Percentiles rank a stretch among this genome's conserved stretches.
phyloP scores from a whole-genome alignment of 768 basidiomycete genomes.

The Termitomyces sp. region DNA sequence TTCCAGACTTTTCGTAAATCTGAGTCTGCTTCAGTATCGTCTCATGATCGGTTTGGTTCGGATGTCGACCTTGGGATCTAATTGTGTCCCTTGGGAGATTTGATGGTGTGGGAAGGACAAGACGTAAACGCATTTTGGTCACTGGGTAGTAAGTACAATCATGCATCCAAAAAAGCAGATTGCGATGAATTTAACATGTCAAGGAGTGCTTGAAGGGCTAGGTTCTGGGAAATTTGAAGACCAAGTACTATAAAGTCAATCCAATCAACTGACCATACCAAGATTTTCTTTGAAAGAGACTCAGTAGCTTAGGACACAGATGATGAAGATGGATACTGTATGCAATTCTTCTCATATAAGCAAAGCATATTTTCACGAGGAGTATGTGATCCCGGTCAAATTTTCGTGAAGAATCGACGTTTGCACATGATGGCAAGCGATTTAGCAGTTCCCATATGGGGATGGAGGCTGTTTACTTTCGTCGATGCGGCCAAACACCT shows the following conservation, averaged over 20 bases:
- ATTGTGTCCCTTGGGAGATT: neutral
- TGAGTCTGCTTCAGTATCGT: neutral
- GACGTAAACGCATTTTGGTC: neutral
- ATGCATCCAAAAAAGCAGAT: neutral
- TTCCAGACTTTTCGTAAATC: neutral
- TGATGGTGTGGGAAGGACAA: neutral
- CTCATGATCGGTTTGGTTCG: too few relatives aligned
- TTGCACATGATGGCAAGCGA: too few relatives aligned
- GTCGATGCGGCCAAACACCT: slow-evolving; percentile 5
- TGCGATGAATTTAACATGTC: too few relatives aligned
- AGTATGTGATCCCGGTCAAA: too few relatives aligned
- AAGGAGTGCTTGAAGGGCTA: too few relatives aligned
- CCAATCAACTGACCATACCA: too few relatives aligned
- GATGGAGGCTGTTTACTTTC: slow-evolving; percentile 4
- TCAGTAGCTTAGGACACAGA: neutral
- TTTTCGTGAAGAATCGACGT: too few relatives aligned
- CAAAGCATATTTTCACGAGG: too few relatives aligned
- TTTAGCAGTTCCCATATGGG: neutral
- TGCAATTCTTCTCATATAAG: neutral
- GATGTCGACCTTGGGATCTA: neutral
- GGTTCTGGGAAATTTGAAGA: neutral
- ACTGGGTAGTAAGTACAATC: neutral
- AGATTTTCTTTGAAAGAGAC: neutral
- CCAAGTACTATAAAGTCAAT: neutral
- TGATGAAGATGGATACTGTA: neutral